Conservation (phyloP, 2,329 filamentous ascomycete genomes). For the Corinectria fuckeliana region DNA sequence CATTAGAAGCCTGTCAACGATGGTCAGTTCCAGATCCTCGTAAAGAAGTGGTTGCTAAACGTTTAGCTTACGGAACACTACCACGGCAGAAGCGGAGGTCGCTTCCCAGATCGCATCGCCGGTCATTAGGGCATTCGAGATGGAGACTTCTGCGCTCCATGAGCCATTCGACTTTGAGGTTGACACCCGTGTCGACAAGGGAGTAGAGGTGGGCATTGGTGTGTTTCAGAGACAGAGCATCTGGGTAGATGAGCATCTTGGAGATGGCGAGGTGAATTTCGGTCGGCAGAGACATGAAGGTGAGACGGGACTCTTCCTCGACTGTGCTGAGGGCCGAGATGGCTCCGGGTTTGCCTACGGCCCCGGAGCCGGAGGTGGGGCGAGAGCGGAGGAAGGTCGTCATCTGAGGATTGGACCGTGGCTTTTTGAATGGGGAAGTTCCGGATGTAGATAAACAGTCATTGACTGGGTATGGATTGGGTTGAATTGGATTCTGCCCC, state of each 20-base stretch:
- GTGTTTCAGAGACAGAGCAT: constrained; percentile 74
- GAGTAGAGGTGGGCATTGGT: constrained; percentile 67
- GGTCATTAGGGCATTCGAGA: constrained; percentile 69
- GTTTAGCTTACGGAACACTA: constrained; percentile 59
- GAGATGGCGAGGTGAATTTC: constrained; percentile 72
- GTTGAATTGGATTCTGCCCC: neutral
- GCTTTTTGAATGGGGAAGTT: neutral
- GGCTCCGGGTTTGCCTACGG: constrained; percentile 8
- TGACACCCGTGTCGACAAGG: constrained; percentile 69
- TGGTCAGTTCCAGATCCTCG: neutral
- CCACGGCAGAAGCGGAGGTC: constrained; percentile 67
- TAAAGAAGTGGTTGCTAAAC: too few species aligned
- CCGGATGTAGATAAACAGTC: neutral
- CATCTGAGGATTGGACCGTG: constrained; percentile 21
- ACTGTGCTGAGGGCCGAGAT: neutral
- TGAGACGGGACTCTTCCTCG: neutral
- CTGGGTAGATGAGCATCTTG: constrained; percentile 68
- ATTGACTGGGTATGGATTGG: neutral
- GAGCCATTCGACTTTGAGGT: constrained; percentile 73
- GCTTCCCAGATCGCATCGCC: constrained; percentile 63
- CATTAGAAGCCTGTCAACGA: constrained; percentile 58
- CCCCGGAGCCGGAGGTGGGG: constrained; percentile 32
- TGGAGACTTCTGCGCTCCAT: constrained; percentile 67
- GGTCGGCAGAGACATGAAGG: constrained; percentile 61
- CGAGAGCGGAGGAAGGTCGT: constrained; percentile 28